Percentiles rank a stretch among this genome's conserved stretches.
These are phyloP conservation scores for Colletotrichum tanaceti DNA, from an alignment of 2,329 filamentous ascomycete species.

Conservation along the genomic window DNA sequence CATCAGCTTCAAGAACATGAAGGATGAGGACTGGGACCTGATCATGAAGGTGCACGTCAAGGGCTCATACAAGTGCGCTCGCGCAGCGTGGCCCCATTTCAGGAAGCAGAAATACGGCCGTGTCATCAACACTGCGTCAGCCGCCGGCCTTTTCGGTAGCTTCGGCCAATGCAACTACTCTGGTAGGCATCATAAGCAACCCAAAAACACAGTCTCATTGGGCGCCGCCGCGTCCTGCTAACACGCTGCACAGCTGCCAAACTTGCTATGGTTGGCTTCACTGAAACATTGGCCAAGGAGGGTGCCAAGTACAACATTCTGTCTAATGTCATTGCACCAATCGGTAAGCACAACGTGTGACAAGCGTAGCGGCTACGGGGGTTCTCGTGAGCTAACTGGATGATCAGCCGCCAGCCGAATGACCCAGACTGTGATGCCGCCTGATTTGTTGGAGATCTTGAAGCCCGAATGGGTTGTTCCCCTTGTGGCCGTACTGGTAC, in stretches of 20 bases:
- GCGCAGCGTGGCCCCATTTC: slow-evolving; percentile 97
- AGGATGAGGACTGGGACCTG: slow-evolving; percentile 95
- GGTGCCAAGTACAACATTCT: slow-evolving; percentile 98
- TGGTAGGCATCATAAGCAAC: slow-evolving; percentile 54
- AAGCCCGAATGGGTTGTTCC: slow-evolving; percentile 97
- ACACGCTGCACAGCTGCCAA: slow-evolving; percentile 75
- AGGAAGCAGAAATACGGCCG: slow-evolving; percentile 98
- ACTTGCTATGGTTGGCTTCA: slow-evolving; percentile 94
- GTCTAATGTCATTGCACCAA: slow-evolving; percentile 93
- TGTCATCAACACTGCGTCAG: slow-evolving; percentile 97
- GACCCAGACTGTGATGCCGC: slow-evolving; percentile 95
- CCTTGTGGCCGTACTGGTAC: slow-evolving; percentile 86
- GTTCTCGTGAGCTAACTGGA: slow-evolving; percentile 18
- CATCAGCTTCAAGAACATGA: slow-evolving; percentile 99
- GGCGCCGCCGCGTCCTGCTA: slow-evolving; percentile 2
- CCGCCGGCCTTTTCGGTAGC: slow-evolving; percentile 92
- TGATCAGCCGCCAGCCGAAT: slow-evolving; percentile 84
- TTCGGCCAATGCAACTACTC: slow-evolving; percentile 98
- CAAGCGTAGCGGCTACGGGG: slow-evolving; percentile 9
- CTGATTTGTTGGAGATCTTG: slow-evolving; percentile 86
- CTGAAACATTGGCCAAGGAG: slow-evolving; percentile 97
- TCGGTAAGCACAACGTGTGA: slow-evolving; percentile 58
- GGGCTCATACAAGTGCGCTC: slow-evolving; percentile 94
- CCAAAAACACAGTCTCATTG: background rate
- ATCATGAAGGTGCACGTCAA: slow-evolving; percentile 93